These are phyloP conservation scores for Kalmusia sp. DNA, from an alignment of 2,329 filamentous ascomycete genomes.

Conservation along the genomic window DNA sequence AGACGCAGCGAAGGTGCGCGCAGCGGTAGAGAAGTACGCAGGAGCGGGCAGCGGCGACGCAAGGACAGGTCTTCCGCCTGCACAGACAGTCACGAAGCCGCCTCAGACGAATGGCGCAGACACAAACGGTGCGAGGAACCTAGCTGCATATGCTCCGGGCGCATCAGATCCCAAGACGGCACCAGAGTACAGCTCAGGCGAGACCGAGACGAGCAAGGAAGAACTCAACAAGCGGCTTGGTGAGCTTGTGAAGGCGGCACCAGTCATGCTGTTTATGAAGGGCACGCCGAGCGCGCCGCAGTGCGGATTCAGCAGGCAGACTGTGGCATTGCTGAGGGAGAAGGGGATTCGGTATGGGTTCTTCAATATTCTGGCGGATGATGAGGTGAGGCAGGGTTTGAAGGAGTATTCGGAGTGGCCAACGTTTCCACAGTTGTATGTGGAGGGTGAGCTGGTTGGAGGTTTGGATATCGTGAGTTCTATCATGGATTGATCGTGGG, in stretches of 20 bases:
- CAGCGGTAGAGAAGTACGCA: conserved; percentile 83
- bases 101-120: conserved; percentile 43
- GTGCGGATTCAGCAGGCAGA: conserved; percentile 90
- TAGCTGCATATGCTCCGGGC: conserved; percentile 55
- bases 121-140: conserved; percentile 45
- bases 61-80: conserved; percentile 49
- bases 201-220: conserved; percentile 68
- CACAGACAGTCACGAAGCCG: conserved; percentile 53
- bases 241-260: conserved; percentile 91
- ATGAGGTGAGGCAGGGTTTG: conserved; percentile 93
- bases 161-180: conserved; percentile 53
- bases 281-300: conserved; percentile 87
- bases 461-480: conserved; percentile 92
- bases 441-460: conserved; percentile 87
- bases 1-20: conserved; percentile 83
- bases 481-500: too few species aligned
- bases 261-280: conserved; percentile 99
- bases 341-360: conserved; percentile 95
- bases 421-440: conserved; percentile 94
- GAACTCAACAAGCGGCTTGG: conserved; percentile 81
- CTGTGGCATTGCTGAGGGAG: conserved; percentile 86
- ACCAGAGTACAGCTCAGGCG: conserved; percentile 53
- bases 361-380: conserved; percentile 98
- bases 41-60: conserved; percentile 53
- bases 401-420: conserved; percentile 99